Evolutionary conservation across 1,284 basidiomycete species (phyloP).

Genomic region (Ceratobasidium sp.): DNA sequence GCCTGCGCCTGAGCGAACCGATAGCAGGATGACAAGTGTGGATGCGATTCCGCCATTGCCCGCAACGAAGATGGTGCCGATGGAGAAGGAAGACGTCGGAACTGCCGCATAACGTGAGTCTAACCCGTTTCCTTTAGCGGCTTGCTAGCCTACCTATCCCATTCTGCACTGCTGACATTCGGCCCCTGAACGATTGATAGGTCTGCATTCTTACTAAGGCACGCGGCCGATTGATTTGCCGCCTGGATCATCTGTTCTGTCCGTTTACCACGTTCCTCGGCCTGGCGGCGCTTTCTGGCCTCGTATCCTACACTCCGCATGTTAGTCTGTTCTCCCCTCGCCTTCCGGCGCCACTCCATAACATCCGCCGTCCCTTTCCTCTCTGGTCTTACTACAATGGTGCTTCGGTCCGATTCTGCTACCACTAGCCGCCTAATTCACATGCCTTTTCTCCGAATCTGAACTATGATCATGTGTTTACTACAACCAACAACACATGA

Average conservation of each 20-base stretch:
- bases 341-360: neutral
- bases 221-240: conserved; percentile 35
- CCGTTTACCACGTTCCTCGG: neutral
- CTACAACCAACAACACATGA: conserved; percentile 15
- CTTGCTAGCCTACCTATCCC: neutral
- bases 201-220: neutral
- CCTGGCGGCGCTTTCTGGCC: conserved; percentile 21
- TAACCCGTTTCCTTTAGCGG: neutral
- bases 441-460: conserved; percentile 1
- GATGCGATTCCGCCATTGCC: conserved; percentile 42
- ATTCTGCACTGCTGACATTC: conserved; percentile 1
- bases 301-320: conserved; percentile 28
- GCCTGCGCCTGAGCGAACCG: conserved; percentile 35
- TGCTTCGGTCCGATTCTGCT: conserved; percentile 24
- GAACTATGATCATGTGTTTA: conserved; percentile 1
- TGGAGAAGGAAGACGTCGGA: conserved; percentile 43
- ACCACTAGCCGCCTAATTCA: conserved; percentile 20
- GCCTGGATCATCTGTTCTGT: conserved; percentile 13
- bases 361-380: neutral
- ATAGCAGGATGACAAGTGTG: conserved; percentile 37
- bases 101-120: conserved; percentile 31
- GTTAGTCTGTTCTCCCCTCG: conserved; percentile 2
- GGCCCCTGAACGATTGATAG: neutral
- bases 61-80: conserved; percentile 44
- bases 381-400: conserved; percentile 25